Evolutionary conservation across 768 basidiomycete genomes (phyloP), one percentile per base, ranked within the genome.

Genomic region (Leccinum fibrillosum): DNA sequence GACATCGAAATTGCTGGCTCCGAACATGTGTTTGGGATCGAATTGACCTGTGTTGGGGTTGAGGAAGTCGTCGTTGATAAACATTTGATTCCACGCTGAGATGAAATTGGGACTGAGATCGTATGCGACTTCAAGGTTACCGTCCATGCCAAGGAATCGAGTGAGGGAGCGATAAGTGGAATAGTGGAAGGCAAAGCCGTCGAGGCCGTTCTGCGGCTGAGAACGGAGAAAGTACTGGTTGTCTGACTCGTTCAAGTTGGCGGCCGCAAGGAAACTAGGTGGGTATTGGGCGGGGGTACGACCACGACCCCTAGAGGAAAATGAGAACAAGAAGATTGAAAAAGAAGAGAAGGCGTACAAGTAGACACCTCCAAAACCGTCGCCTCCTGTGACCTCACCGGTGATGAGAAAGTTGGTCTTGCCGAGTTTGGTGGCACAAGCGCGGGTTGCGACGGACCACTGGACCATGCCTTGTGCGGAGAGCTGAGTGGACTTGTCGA

Each of bases 91-190:
- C 94, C 94, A 97, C 0, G 92, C 88, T 0, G 86, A 88, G 74
- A 94, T 77, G 66, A 96, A 94, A 74, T 96, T 92, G 70, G 78
- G 73, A 64, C 86, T 80, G 30, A 92, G 75, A 67, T 97, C 94
- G 72, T 88, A 95, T 10, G 92, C 94, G 54, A 93, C 94, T 60
- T 88, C 82, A 34, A 97, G 78, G 70, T 97, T 96, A 66, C 94
- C 94, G 68, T 97, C 94, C 93, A 96, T 95, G 54, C 94, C 94
- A 49, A 96, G 80, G 77, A 94, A 92, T 52, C 94, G 90, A 30
- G 86, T 77, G 53, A 96, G 75, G 3, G 89, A 77, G 58, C 94
- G 94, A 69, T 97, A 96, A 55, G 88, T 88, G 49, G 94, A 96
- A 72, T 96, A 97, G 72, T 97, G 94, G 79, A 96, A 96, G 1